Evolutionary conservation across 139 green algal species (phyloP).

Genomic region (Astrephomene gubernaculifera): DNA sequence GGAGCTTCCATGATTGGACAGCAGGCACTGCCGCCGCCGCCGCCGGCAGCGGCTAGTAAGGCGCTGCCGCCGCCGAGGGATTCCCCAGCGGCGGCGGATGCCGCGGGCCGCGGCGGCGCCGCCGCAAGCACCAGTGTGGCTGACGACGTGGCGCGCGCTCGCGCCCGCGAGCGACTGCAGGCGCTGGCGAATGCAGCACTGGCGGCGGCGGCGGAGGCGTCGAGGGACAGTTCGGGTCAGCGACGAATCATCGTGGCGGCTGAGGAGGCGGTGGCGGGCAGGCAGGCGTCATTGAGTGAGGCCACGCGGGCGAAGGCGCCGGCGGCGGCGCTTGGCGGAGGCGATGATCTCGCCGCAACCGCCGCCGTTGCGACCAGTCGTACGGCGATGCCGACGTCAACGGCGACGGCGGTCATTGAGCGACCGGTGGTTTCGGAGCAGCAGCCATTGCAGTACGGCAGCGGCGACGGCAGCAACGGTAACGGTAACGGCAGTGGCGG

Average conservation of each 20-base stretch:
- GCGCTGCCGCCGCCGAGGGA: background rate
- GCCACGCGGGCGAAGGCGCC: background rate
- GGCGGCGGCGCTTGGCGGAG: background rate
- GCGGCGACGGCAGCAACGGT: background rate
- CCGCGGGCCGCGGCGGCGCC: background rate
- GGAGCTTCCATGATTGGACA: slow-evolving; percentile 6
- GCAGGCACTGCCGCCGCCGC: background rate
- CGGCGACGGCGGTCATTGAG: slow-evolving; percentile 9
- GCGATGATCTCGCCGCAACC: background rate
- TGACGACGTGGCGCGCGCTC: too few relatives aligned
- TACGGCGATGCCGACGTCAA: background rate
- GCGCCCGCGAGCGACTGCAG: background rate
- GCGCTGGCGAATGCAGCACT: background rate
- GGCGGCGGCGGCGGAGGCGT: background rate
- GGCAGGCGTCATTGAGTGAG: background rate
- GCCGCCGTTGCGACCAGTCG: background rate
- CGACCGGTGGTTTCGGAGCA: background rate
- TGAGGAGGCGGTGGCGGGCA: background rate
- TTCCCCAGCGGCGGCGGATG: background rate
- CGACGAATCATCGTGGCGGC: background rate
- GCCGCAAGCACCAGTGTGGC: background rate
- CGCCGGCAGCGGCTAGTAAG: too few relatives aligned
- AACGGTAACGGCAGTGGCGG: background rate
- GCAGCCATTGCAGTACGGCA: background rate
- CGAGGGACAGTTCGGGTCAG: too few relatives aligned